Evolutionary conservation across 139 green algal genomes (phyloP).

Genomic region (Chlorella sp.): DNA sequence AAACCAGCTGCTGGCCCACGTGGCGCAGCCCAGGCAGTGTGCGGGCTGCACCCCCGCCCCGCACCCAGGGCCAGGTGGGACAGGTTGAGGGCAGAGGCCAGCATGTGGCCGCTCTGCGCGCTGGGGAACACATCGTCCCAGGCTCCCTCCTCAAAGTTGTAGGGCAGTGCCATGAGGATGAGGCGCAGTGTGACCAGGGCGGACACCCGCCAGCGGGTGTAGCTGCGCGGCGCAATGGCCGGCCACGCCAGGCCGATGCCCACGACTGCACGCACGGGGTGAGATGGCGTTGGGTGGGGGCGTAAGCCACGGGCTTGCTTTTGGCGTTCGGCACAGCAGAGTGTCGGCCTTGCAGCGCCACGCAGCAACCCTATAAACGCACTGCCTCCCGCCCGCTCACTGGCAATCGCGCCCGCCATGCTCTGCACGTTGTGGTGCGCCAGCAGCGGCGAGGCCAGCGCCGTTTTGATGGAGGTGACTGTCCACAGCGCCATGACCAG

Average conservation of each 20-base stretch:
- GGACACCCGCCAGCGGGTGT: background rate
- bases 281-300: no score
- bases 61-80: background rate
- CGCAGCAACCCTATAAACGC: background rate
- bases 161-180: background rate
- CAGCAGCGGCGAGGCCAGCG: constrained; percentile 1
- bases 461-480: background rate
- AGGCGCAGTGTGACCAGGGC: background rate
- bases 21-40: no score
- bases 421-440: constrained; percentile 20
- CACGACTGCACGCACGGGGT: background rate
- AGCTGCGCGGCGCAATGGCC: background rate
- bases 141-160: background rate
- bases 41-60: background rate
- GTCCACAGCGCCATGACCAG: constrained; percentile 8
- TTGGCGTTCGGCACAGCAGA: no score
- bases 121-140: constrained; percentile 20
- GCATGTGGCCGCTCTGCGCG: background rate
- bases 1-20: no score
- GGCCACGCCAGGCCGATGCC: background rate
- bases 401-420: background rate
- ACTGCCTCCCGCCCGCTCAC: background rate
- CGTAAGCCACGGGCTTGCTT: no score
- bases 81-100: constrained; percentile 1
- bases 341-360: no score